Evolutionary conservation across 768 basidiomycete genomes (phyloP).

Genomic region (Hericium rajendrae): DNA sequence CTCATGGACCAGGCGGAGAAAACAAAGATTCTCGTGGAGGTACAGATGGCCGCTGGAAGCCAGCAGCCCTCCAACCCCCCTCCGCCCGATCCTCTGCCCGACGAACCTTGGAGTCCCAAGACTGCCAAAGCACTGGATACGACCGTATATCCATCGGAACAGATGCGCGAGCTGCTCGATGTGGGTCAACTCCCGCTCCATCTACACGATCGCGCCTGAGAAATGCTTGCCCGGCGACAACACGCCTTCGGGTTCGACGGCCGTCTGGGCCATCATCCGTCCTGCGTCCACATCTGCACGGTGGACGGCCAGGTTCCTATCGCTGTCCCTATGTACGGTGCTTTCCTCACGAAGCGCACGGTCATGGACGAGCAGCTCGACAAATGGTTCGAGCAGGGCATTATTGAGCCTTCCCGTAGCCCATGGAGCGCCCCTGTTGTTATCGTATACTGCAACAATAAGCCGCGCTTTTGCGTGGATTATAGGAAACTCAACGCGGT

Average conservation of each 20-base stretch:
- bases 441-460: conserved; percentile 14
- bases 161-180: neutral
- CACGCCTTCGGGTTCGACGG: conserved; percentile 3
- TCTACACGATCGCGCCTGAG: neutral
- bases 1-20: too few species aligned
- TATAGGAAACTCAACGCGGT: conserved; percentile 10
- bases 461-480: too few species aligned
- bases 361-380: conserved; percentile 1
- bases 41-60: too few species aligned
- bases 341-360: too few species aligned
- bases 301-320: neutral
- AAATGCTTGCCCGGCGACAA: neutral
- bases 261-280: neutral
- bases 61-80: too few species aligned
- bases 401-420: neutral
- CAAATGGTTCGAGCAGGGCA: neutral
- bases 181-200: neutral
- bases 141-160: neutral
- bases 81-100: too few species aligned
- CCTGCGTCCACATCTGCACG: neutral
- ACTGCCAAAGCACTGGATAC: neutral
- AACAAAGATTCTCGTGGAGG: too few species aligned
- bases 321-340: neutral
- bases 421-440: conserved; percentile 7
- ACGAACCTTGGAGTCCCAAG: conserved; percentile 1